Conservation (phyloP, 352 stramenopile genomes). For the Pythium phragmitis region DNA sequence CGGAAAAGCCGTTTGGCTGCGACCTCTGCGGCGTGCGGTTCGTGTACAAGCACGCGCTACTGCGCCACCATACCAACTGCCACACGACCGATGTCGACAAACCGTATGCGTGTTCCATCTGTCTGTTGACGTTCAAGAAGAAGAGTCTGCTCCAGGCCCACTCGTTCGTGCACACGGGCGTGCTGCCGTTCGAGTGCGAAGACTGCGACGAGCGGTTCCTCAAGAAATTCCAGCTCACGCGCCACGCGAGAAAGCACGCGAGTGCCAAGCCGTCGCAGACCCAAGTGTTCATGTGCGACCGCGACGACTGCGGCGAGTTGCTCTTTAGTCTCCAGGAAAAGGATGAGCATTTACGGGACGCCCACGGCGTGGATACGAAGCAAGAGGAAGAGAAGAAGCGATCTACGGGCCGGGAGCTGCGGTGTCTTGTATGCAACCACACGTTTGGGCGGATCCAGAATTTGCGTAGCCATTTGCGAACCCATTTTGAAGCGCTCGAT, state of each 20-base stretch:
- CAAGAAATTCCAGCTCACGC: conserved; percentile 57
- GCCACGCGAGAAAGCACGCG: conserved; percentile 47
- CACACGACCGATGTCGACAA: conserved; percentile 27
- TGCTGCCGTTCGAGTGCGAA: conserved; percentile 68
- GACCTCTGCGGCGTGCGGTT: conserved; percentile 56
- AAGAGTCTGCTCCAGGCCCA: conserved; percentile 77
- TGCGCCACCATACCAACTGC: conserved; percentile 53
- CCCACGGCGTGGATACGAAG: conserved; percentile 23
- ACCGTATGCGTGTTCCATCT: conserved; percentile 61
- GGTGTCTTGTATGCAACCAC: conserved; percentile 53
- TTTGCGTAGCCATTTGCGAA: conserved; percentile 56
- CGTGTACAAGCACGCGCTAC: conserved; percentile 68
- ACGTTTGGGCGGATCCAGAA: conserved; percentile 53
- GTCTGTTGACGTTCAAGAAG: conserved; percentile 76
- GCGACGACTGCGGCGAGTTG: conserved; percentile 47
- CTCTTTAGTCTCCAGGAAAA: conserved; percentile 53
- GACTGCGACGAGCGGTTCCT: conserved; percentile 58
- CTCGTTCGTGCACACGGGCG: conserved; percentile 72
- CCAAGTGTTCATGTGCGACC: conserved; percentile 51
- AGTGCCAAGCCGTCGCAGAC: conserved; percentile 27
- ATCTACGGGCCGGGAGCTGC: conserved; percentile 23
- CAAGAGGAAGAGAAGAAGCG: background rate
- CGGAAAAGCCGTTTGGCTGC: conserved; percentile 54
- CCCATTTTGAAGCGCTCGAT: conserved; percentile 61
- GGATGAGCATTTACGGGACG: conserved; percentile 35